Base-by-base conservation (phyloP, 495 filamentous ascomycete species). In the Podospora pseudopauciseta region DNA sequence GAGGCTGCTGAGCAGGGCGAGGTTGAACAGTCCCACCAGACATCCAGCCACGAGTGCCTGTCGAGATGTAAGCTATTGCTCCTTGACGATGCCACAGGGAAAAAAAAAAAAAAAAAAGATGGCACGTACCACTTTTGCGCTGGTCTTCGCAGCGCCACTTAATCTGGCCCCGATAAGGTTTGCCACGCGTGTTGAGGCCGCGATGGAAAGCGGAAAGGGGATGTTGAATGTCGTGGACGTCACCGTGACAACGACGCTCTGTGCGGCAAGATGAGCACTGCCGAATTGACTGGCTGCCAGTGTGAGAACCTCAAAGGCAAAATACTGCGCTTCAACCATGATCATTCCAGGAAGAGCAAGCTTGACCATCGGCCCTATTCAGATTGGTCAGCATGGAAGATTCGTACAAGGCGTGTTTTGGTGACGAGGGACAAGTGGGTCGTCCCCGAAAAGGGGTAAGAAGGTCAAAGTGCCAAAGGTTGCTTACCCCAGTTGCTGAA, bases 301-400 rank as follows among this genome's bases (percentile, higher is more conserved):
- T 0, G 90, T 92, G 44, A 92, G 75, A 58, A 92, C 83, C 72
- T 92, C 90, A 66, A 92, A 90, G 4, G 89, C 90, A 5, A 93
- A 85, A 69, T 86, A 92, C 73, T 95, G 92, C 16, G 92, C 91
- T 73, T 93, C 89, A 2, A 96, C 88, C 90, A 94, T 95, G 57
- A 93, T 79, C 69, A 96, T 83, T 6, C 92, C 92, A 0, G 92
- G 92, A 13, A 95, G 75, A 3, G 92, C 91, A 23, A 96, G 87
- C 30, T 85, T 85, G 74, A 95, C 85, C 92, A 93, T 92, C 5
- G 88, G 89, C n/a, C 65, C 70, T 77, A 59, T 20, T 23, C 16
- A 32, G 1, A 18, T 30, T 20, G 53, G 5, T 28, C 5, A 56
- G 54, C 11, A 44, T 39, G 5, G 11, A 55, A 34, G n/a, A 56